A percentile compares a stretch with the other conserved stretches of the same genome.
Conservation (phyloP, 345 rosid genomes). For the Gossypium mustelinum region DNA sequence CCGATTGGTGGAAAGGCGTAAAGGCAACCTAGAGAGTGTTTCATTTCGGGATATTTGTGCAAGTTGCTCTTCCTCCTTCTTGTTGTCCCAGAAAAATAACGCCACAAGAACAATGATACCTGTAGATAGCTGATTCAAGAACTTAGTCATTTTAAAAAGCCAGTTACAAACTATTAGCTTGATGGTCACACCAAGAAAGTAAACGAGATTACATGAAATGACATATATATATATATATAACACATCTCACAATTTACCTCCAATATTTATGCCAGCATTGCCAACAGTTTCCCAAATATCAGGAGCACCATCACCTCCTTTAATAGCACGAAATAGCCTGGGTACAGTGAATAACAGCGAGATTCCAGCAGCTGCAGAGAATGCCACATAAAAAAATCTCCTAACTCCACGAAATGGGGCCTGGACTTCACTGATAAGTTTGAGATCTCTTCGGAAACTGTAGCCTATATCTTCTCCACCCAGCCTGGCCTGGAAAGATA, state of each 20-base stretch:
- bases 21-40: conserved; percentile 87
- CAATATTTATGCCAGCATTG: conserved; percentile 79
- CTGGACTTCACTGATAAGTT: conserved; percentile 93
- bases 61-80: conserved; percentile 94
- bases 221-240: not conserved
- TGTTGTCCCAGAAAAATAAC: conserved; percentile 83
- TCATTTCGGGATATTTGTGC: conserved; percentile 82
- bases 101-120: conserved; percentile 77
- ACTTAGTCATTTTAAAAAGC: conserved; percentile 49
- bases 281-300: conserved; percentile 67
- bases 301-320: conserved; percentile 81
- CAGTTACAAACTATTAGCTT: conserved; percentile 12
- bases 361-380: conserved; percentile 90
- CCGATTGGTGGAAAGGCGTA: conserved; percentile 85
- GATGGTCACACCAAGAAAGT: not conserved
- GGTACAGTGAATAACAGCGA: conserved; percentile 79
- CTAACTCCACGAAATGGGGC: conserved; percentile 95
- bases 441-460: conserved; percentile 84
- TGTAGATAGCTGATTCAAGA: conserved; percentile 66
- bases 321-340: conserved; percentile 61
- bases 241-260: conserved; percentile 51
- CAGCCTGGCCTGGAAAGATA: conserved; percentile 64
- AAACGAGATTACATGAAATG: not conserved
- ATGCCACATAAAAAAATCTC: conserved; percentile 59
- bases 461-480: conserved; percentile 96